Evolutionary conservation across 202 grass and related monocot species (phyloP).

Genomic region (Dendrocalamus latiflorus): DNA sequence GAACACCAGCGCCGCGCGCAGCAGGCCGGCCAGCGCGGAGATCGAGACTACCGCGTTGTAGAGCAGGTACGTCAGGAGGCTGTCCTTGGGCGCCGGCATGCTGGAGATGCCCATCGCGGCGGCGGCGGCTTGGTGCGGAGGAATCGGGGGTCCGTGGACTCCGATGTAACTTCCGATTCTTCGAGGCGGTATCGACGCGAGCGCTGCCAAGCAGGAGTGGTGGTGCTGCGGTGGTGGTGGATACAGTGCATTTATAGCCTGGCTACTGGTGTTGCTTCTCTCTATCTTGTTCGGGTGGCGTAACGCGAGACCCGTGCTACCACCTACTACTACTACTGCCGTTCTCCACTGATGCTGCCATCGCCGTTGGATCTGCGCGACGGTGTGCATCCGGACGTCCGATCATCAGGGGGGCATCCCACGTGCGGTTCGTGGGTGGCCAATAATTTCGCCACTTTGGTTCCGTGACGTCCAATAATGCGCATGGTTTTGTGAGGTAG

Average conservation of each 20-base stretch:
- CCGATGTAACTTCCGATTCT: neutral
- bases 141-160: conserved; percentile 13
- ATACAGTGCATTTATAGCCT: conserved; percentile 33
- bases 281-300: conserved; percentile 16
- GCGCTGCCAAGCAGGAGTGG: too few relatives aligned
- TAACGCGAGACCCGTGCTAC: neutral
- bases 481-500: conserved; percentile 7
- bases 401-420: conserved; percentile 22
- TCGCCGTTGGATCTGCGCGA: neutral
- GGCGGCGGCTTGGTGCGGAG: neutral
- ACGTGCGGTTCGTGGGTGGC: conserved; percentile 25
- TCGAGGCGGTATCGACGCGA: conserved; percentile 3
- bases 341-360: neutral
- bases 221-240: neutral
- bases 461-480: conserved; percentile 31
- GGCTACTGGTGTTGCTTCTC: neutral
- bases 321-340: too few relatives aligned
- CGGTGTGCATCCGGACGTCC: neutral
- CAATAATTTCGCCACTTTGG: conserved; percentile 34
- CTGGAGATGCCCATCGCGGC: conserved; percentile 72
- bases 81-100: too few relatives aligned
- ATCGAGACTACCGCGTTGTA: conserved; percentile 64
- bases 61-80: conserved; percentile 67
- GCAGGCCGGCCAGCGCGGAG: conserved; percentile 44
- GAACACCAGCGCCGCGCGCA: conserved; percentile 51